Evolutionary conservation across 2,329 filamentous ascomycete species (phyloP).

Genomic region (Fusarium sp.): DNA sequence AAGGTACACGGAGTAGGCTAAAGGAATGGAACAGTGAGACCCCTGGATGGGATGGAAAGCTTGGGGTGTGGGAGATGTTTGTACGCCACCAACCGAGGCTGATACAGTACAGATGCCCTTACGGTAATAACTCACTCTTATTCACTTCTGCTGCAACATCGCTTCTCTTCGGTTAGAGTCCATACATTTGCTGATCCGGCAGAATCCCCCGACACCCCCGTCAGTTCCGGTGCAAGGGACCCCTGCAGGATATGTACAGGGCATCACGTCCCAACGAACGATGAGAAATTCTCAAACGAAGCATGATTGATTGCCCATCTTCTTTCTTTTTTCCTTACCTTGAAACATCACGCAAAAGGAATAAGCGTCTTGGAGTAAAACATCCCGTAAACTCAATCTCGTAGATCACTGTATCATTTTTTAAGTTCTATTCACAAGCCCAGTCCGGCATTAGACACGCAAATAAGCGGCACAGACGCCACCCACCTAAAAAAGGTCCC

Average conservation of each 20-base stretch:
- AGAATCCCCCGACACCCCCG: slow-evolving; percentile 14
- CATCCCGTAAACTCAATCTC: neutral
- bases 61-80: neutral
- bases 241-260: neutral
- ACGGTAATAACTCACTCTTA: neutral
- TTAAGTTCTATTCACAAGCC: neutral
- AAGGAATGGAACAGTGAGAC: neutral
- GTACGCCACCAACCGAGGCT: slow-evolving; percentile 22
- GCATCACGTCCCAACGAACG: neutral
- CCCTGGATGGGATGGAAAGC: slow-evolving; percentile 4
- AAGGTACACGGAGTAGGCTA: neutral
- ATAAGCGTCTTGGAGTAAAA: accelerated
- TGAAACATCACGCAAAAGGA: neutral
- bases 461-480: neutral
- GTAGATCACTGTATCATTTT: neutral
- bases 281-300: neutral
- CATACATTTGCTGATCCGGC: slow-evolving; percentile 20
- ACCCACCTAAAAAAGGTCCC: neutral
- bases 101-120: neutral
- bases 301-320: neutral
- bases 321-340: neutral
- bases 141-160: neutral
- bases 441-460: neutral
- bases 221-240: neutral
- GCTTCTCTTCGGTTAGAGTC: neutral